A percentile compares a stretch with the other conserved stretches of the same genome.
These are phyloP conservation scores for Talaromyces proteolyticus DNA, from an alignment of 495 filamentous ascomycete species.

Conservation along the genomic window DNA sequence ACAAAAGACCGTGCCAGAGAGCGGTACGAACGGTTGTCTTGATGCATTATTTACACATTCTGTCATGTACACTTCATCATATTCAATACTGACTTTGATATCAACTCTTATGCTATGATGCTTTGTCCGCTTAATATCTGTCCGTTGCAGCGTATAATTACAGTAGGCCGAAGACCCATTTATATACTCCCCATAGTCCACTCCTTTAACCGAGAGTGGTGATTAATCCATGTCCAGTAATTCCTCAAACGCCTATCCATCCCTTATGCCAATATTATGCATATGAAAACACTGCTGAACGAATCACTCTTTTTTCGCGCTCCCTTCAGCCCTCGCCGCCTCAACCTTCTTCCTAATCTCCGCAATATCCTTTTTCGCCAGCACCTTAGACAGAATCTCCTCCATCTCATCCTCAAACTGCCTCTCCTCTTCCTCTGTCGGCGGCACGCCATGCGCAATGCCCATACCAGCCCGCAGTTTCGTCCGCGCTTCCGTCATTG, in stretches of 20 bases:
- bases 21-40: constrained; percentile 60
- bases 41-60: constrained; percentile 3
- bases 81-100: too few species aligned
- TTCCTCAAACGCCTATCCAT: background rate
- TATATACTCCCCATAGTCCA: too few species aligned
- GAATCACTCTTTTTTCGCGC: constrained; percentile 19
- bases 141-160: background rate
- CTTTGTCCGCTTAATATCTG: too few species aligned
- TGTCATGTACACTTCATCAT: too few species aligned
- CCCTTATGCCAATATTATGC: background rate
- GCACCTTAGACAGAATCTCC: constrained; percentile 60
- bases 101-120: too few species aligned
- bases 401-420: constrained; percentile 63
- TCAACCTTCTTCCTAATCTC: constrained; percentile 31
- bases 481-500: constrained; percentile 59
- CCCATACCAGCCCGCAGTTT: constrained; percentile 46
- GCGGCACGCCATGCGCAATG: constrained; percentile 20
- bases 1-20: constrained; percentile 76
- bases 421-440: constrained; percentile 36
- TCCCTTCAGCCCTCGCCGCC: constrained; percentile 17
- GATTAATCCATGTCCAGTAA: too few species aligned
- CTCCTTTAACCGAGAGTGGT: too few species aligned
- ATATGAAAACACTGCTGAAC: constrained; percentile 2
- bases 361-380: constrained; percentile 48
- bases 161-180: background rate